Conservation (phyloP, 257 asterid genomes). For the Solanum medicagineum region DNA sequence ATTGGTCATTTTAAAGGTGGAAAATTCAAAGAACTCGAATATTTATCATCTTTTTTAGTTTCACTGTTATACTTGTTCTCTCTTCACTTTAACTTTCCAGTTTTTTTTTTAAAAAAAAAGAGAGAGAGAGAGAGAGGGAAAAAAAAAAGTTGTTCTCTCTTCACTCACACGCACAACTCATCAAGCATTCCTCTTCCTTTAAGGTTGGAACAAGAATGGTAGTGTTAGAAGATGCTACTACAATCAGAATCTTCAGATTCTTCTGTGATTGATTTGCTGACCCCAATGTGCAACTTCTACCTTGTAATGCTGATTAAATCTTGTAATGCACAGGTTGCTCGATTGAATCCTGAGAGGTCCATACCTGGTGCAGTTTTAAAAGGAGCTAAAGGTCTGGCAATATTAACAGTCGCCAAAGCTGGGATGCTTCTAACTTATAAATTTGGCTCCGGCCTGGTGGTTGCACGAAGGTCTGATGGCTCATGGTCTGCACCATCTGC, state of each 20-base stretch:
- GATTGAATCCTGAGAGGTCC: slow-evolving; percentile 91
- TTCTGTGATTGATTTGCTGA: neutral
- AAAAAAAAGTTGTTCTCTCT: neutral
- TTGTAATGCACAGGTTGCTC: slow-evolving; percentile 51
- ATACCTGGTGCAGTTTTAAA: slow-evolving; percentile 75
- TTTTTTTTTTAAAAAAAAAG: too few relatives aligned
- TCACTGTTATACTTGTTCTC: neutral
- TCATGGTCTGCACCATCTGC: slow-evolving; percentile 99
- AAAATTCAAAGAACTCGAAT: neutral
- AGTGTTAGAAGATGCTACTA: neutral
- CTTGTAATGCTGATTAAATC: neutral
- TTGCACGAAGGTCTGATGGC: slow-evolving; percentile 86
- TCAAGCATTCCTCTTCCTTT: neutral
- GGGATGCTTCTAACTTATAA: slow-evolving; percentile 78
- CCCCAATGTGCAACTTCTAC: neutral
- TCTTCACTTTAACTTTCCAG: neutral
- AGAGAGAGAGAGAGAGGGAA: too few relatives aligned
- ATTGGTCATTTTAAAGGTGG: neutral
- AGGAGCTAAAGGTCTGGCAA: slow-evolving; percentile 95
- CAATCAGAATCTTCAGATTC: neutral
- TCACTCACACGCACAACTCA: neutral
- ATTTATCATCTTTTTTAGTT: neutral
- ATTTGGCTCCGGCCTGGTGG: slow-evolving; percentile 91
- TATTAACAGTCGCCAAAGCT: slow-evolving; percentile 87
- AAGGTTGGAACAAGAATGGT: neutral